These are phyloP conservation scores for Puccinia novopanici DNA, from an alignment of 1,284 basidiomycete genomes.

Conservation along the genomic window DNA sequence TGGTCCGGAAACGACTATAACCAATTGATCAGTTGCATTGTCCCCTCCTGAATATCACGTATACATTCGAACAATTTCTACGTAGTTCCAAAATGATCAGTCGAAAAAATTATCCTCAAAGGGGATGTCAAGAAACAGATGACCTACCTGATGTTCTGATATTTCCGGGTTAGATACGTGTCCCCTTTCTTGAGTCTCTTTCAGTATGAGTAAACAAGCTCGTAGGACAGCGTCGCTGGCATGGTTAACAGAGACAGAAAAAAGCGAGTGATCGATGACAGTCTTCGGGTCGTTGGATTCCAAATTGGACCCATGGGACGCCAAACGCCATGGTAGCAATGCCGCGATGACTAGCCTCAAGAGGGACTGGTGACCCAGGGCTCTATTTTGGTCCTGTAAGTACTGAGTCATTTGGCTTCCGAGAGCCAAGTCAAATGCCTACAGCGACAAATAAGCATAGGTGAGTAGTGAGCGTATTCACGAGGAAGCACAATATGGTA, in stretches of 20 bases:
- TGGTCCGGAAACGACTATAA: conserved; percentile 30
- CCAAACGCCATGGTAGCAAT: not conserved
- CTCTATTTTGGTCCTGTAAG: no score
- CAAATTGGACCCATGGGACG: not conserved
- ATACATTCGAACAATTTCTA: no score
- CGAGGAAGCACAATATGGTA: not conserved
- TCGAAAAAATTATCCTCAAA: not conserved
- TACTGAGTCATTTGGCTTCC: no score
- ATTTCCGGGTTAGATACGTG: no score
- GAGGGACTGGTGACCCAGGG: no score
- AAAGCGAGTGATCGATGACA: not conserved
- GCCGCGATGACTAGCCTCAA: no score
- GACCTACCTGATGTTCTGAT: conserved; percentile 21
- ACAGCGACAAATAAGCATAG: not conserved
- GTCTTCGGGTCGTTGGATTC: not conserved
- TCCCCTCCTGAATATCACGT: conserved; percentile 16
- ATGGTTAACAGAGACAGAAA: not conserved
- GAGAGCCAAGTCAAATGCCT: no score
- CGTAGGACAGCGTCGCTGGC: conserved; percentile 13
- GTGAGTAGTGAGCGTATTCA: not conserved
- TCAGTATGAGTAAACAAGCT: not conserved
- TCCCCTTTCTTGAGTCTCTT: no score
- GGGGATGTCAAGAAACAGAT: not conserved
- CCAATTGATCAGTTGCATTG: conserved; percentile 10
- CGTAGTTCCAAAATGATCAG: not conserved